Base-by-base conservation (phyloP, 2,329 filamentous ascomycete species). In the Ceratocystis huliohia region DNA sequence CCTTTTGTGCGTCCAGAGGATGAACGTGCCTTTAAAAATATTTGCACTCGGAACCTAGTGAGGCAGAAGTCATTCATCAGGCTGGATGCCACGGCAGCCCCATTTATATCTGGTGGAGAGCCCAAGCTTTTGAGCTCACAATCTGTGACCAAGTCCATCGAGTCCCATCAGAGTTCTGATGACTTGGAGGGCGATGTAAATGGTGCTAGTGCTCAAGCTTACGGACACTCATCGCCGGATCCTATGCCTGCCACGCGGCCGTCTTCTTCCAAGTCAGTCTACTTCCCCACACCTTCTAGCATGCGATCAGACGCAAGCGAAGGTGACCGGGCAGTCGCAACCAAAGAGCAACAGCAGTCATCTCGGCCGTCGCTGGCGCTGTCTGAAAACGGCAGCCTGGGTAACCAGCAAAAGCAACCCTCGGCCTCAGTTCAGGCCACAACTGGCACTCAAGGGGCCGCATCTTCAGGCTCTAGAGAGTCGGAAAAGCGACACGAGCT, bases 1-100 rank as follows among this genome's bases (percentile, higher is more conserved):
- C 94, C 94, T 1, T 88, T 99, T 70, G 91, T 96, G 50, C 85
- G 94, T 33, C 94, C 94, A 0, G 94, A 97, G 74, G 88, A 96
- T 71, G 91, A 96, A 66, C 80, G 79, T 2, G 77, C 85, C 0
- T 97, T 95, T 78, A 94, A 88, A 71, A 83, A 86, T 70, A 81
- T 97, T 62, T 84, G 79, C 71, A 91, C 88, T 1, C 80, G 80
- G 53, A 82, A 81, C 67, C 69, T 81, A 0, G 82, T 81, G 68
- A 84, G 79, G 72, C 80, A 80, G 5, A 84, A 82, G 70, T 75
- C 87, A 33, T 86, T 87, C 5, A 65, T 80, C 7, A 84, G 82
- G 69, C 75, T 87, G 33, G 87, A 87, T 57, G 69, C 69, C 44
- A 66, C 65, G 7, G 77, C 77, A 2, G 72, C 76, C 0, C 78